Percentiles rank a stretch among this genome's conserved stretches.
phyloP scores from a whole-genome alignment of 2,329 filamentous ascomycete species.

The Cladorrhinum sp. region DNA sequence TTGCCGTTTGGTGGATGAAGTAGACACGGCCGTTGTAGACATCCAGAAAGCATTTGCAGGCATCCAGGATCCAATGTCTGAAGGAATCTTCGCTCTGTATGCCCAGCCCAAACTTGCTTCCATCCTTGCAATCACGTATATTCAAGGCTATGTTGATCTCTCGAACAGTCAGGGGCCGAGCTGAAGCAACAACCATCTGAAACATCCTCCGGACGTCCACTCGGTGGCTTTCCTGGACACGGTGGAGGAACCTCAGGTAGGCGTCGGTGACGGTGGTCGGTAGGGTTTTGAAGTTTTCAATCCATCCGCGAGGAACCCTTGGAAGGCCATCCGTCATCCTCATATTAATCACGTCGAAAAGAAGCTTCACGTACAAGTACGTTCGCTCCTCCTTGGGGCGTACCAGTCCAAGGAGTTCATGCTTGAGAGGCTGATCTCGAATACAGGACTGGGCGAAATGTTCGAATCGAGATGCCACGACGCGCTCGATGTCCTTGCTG shows the following conservation, averaged over 20 bases:
- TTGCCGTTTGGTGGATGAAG: constrained; percentile 24
- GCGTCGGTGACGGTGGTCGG: constrained; percentile 20
- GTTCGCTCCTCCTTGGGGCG: constrained; percentile 17
- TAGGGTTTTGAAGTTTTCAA: constrained; percentile 20
- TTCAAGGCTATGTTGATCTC: constrained; percentile 24
- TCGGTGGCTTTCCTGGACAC: constrained; percentile 15
- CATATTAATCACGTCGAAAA: constrained; percentile 22
- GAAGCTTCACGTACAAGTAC: constrained; percentile 22
- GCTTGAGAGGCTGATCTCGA: constrained; percentile 11
- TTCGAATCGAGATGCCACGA: constrained; percentile 19
- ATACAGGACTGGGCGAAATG: constrained; percentile 18
- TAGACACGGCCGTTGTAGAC: constrained; percentile 22
- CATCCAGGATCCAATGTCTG: constrained; percentile 22
- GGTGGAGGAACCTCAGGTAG: constrained; percentile 17
- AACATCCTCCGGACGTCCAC: constrained; percentile 20
- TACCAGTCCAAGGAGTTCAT: constrained; percentile 16
- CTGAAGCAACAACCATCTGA: constrained; percentile 18
- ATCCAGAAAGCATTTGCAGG: constrained; percentile 22
- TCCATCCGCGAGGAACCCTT: constrained; percentile 19
- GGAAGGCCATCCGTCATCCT: constrained; percentile 18
- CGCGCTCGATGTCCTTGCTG: constrained; percentile 21
- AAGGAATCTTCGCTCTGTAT: constrained; percentile 17
- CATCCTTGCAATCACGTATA: constrained; percentile 17
- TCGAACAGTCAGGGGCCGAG: constrained; percentile 18
- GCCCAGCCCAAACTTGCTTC: constrained; percentile 18